phyloP scores from a whole-genome alignment of 2,329 filamentous ascomycete genomes.

The Arthrobotrys musiformis region DNA sequence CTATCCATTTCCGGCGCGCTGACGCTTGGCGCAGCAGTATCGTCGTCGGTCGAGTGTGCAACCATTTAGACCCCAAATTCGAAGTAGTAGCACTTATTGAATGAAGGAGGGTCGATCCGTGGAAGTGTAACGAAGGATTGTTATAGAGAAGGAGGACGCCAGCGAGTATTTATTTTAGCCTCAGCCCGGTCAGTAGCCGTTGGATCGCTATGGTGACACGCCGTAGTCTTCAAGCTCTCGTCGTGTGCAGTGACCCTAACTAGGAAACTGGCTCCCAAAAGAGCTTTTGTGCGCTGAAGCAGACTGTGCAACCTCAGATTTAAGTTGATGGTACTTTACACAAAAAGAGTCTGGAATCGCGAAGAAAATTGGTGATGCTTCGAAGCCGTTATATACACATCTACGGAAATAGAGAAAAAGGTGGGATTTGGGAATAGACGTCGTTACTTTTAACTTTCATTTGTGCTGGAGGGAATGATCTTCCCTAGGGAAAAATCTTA shows the following conservation, averaged over 20 bases:
- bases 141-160: not conserved
- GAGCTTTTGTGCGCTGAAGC: not conserved
- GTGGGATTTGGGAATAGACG: not conserved
- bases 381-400: not conserved
- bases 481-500: not conserved
- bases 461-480: not conserved
- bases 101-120: not conserved
- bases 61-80: constrained; percentile 17
- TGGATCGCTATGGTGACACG: not conserved
- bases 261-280: not conserved
- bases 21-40: constrained; percentile 46
- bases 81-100: too few species aligned
- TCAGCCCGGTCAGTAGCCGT: constrained; percentile 1
- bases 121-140: not conserved
- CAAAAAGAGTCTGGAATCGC: not conserved
- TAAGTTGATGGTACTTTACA: not conserved
- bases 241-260: not conserved
- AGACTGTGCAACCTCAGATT: not conserved
- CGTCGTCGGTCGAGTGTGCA: constrained; percentile 50
- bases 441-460: constrained; percentile 1
- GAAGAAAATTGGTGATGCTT: not conserved
- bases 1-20: constrained; percentile 28
- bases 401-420: not conserved
- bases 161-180: not conserved
- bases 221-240: not conserved